Conservation (phyloP, 2,329 filamentous ascomycete genomes). For the Botrytis porri region DNA sequence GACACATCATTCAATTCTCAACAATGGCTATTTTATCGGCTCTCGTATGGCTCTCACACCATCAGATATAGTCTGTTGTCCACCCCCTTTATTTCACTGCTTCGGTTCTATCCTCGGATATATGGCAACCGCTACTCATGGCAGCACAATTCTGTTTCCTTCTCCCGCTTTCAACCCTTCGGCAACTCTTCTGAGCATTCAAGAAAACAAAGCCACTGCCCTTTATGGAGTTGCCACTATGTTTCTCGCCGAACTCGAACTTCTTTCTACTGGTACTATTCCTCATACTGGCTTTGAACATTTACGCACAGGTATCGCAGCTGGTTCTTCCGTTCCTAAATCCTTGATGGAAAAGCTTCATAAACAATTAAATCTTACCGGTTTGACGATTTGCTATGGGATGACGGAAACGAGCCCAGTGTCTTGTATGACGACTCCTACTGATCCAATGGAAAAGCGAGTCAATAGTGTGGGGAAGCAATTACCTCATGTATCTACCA, state of each 20-base stretch:
- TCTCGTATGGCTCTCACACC: conserved; percentile 77
- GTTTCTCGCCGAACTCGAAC: conserved; percentile 84
- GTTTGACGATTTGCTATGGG: conserved; percentile 84
- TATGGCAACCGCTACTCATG: conserved; percentile 88
- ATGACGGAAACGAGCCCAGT: conserved; percentile 46
- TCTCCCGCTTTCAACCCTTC: conserved; percentile 79
- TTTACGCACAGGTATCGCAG: conserved; percentile 86
- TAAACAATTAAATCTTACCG: conserved; percentile 68
- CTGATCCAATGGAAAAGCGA: conserved; percentile 63
- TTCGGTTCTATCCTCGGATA: conserved; percentile 73
- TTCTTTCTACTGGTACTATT: conserved; percentile 54
- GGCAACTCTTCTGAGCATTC: conserved; percentile 51
- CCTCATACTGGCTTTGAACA: conserved; percentile 53
- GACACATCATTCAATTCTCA: conserved; percentile 80
- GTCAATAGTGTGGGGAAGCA: conserved; percentile 71
- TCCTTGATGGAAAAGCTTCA: conserved; percentile 77
- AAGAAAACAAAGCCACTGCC: conserved; percentile 50
- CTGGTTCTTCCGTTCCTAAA: conserved; percentile 80
- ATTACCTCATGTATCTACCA: conserved; percentile 76
- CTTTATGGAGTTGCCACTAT: conserved; percentile 93
- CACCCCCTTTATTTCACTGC: conserved; percentile 84
- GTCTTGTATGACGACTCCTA: conserved; percentile 64
- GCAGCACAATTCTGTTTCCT: conserved; percentile 79
- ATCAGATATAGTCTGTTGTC: conserved; percentile 75
- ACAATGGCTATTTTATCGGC: conserved; percentile 85